Percentiles rank a stretch among this genome's conserved stretches.
phyloP scores from a whole-genome alignment of 768 basidiomycete genomes.

The Termitomyces titanicus region DNA sequence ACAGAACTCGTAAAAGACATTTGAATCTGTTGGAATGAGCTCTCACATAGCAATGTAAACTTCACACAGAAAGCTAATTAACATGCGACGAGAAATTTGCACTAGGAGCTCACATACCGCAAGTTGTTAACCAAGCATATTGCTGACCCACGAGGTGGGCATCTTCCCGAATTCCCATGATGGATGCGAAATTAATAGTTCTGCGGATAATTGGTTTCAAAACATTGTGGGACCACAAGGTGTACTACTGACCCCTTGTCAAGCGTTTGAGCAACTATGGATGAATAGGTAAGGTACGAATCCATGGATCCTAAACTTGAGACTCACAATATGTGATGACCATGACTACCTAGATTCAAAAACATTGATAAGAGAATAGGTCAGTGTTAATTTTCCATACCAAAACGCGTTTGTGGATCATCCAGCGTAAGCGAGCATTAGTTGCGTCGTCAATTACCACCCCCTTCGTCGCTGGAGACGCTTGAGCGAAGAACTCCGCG shows the following conservation, averaged over 20 bases:
- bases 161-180: constrained; percentile 44
- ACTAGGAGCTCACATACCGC: constrained; percentile 32
- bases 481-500: constrained; percentile 38
- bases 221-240: not conserved
- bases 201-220: constrained; percentile 16
- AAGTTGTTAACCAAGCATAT: constrained; percentile 47
- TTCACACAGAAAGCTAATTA: constrained; percentile 7
- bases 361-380: not conserved
- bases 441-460: constrained; percentile 38
- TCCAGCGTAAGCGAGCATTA: constrained; percentile 39
- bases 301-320: not conserved
- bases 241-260: constrained; percentile 39
- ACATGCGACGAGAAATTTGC: not conserved
- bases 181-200: constrained; percentile 43
- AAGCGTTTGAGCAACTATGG: constrained; percentile 37
- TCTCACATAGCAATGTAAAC: constrained; percentile 39
- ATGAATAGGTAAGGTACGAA: not conserved
- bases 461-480: constrained; percentile 16
- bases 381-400: constrained; percentile 16
- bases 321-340: constrained; percentile 40
- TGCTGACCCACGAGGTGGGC: constrained; percentile 44
- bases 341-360: constrained; percentile 32
- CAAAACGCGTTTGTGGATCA: constrained; percentile 43
- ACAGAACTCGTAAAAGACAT: not conserved
- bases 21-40: not conserved